Percentiles rank a stretch among this genome's conserved stretches.
Evolutionary conservation across 73 alveolate genomes (phyloP).

Genomic region (Loxodes magnus): DNA sequence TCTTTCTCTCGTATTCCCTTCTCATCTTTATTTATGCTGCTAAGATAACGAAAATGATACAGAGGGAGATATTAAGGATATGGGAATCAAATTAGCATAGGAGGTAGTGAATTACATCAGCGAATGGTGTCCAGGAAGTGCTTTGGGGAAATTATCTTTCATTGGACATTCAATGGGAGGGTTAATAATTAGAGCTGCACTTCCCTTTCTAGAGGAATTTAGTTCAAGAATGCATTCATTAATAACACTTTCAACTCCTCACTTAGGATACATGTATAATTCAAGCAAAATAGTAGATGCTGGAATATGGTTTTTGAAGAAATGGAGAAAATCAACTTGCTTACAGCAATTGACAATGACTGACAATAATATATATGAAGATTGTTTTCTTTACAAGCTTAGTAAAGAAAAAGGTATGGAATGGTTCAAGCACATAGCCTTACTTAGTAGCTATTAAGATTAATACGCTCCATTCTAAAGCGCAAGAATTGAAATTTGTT

Average conservation of each 20-base stretch:
- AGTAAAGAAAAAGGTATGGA: conserved; percentile 61
- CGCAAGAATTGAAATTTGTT: conserved; percentile 79
- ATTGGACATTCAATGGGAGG: conserved; percentile 99
- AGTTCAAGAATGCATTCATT: conserved; percentile 71
- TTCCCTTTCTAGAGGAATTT: conserved; percentile 54
- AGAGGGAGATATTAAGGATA: conserved; percentile 56
- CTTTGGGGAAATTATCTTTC: conserved; percentile 75
- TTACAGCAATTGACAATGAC: conserved; percentile 78
- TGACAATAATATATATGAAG: conserved; percentile 75
- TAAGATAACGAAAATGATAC: conserved; percentile 69
- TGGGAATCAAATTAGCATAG: conserved; percentile 78
- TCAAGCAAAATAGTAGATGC: conserved; percentile 39
- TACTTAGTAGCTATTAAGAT: conserved; percentile 85
- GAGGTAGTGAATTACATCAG: conserved; percentile 65
- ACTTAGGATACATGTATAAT: conserved; percentile 81
- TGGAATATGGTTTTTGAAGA: conserved; percentile 12
- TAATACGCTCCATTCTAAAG: conserved; percentile 94
- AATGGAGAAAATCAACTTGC: conserved; percentile 68
- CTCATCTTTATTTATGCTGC: conserved; percentile 59
- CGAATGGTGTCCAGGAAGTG: conserved; percentile 74
- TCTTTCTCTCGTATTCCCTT: conserved; percentile 67
- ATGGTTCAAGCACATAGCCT: conserved; percentile 87
- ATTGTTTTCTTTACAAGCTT: conserved; percentile 77
- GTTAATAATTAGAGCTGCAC: conserved; percentile 72
- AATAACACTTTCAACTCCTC: conserved; percentile 89